Conservation (phyloP, 441 rosid genomes). For the Adansonia grandidieri region DNA sequence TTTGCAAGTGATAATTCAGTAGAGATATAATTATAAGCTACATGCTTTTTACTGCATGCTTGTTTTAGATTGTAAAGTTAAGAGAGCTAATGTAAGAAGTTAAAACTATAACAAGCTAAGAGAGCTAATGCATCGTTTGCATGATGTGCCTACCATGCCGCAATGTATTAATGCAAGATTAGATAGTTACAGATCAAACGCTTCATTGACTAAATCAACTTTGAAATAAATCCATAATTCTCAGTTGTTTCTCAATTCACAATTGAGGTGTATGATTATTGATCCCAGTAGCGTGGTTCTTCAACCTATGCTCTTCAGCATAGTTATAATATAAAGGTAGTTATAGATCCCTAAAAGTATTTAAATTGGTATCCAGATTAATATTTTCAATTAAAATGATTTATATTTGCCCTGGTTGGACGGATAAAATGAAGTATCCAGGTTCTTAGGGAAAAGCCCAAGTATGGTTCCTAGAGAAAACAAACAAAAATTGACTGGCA, state of each 20-base stretch:
- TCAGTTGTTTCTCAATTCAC: neutral
- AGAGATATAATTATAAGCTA: neutral
- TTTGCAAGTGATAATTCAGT: neutral
- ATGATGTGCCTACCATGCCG: no score
- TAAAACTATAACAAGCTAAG: neutral
- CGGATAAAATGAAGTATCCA: neutral
- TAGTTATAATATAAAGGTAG: neutral
- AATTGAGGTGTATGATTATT: neutral
- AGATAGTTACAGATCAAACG: neutral
- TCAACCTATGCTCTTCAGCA: neutral
- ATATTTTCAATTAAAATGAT: no score
- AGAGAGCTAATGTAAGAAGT: neutral
- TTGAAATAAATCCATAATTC: neutral
- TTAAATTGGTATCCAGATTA: neutral
- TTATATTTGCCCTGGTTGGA: neutral
- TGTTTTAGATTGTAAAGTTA: neutral
- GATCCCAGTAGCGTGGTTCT: neutral
- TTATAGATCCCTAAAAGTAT: neutral
- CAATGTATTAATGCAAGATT: neutral
- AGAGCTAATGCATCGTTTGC: neutral
- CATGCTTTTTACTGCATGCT: neutral
- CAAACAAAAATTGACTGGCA: neutral
- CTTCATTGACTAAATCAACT: neutral
- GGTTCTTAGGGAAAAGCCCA: neutral
- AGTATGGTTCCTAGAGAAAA: neutral